phyloP scores from a whole-genome alignment of 2,329 filamentous ascomycete species.

The Fusarium nematophilum region DNA sequence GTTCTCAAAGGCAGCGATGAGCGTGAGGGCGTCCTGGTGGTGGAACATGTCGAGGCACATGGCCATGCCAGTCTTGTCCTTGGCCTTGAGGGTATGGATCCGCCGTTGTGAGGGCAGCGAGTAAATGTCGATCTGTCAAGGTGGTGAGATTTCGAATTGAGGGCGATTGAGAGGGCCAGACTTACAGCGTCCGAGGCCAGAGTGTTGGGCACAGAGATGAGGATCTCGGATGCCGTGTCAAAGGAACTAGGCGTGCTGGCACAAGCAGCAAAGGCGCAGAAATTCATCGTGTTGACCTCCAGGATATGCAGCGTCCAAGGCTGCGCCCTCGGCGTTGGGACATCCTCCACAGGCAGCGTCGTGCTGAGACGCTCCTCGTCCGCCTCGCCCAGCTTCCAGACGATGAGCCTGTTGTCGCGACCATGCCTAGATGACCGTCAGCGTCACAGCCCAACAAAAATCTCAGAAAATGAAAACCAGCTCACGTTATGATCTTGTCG shows the following conservation, averaged over 20 bases:
- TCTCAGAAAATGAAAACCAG: not conserved
- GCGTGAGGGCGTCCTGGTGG: conserved; percentile 61
- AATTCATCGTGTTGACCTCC: conserved; percentile 93
- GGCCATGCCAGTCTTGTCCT: conserved; percentile 78
- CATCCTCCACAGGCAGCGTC: conserved; percentile 75
- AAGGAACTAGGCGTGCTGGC: conserved; percentile 45
- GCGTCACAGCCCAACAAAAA: not conserved
- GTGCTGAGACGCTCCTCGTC: conserved; percentile 75
- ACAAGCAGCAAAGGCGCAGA: conserved; percentile 84
- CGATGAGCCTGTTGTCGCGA: conserved; percentile 84
- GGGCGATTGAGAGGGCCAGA: conserved; percentile 6
- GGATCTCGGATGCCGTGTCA: conserved; percentile 55
- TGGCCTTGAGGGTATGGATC: conserved; percentile 66
- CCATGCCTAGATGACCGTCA: conserved; percentile 73
- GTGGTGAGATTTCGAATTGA: conserved; percentile 2
- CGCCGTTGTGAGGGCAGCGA: conserved; percentile 80
- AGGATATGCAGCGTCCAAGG: conserved; percentile 91
- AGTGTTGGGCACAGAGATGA: conserved; percentile 85
- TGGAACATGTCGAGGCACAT: conserved; percentile 81
- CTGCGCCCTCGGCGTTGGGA: conserved; percentile 61
- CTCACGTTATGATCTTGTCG: conserved; percentile 86
- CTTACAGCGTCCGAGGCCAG: conserved; percentile 76
- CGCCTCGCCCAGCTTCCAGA: conserved; percentile 78
- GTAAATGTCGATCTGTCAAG: conserved; percentile 78
- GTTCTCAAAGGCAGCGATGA: conserved; percentile 87